Conservation (phyloP, 177 flowering plant genomes). For the Vitis hybrid region DNA sequence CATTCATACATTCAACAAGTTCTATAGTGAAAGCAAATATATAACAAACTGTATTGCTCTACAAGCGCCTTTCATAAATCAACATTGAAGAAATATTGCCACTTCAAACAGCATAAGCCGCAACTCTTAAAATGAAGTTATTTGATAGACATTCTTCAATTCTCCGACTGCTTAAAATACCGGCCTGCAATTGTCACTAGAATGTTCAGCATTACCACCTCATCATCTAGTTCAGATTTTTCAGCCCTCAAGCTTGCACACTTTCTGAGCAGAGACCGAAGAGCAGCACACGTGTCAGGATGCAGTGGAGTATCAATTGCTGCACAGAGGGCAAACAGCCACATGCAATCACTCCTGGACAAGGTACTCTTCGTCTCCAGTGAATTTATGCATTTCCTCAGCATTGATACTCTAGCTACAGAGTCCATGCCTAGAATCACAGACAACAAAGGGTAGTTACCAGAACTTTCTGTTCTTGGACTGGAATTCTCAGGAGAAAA, state of each 20-base stretch:
- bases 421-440: slow-evolving; percentile 59
- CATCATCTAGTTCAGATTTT: slow-evolving; percentile 66
- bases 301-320: slow-evolving; percentile 73
- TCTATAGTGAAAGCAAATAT: too few relatives aligned
- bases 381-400: slow-evolving; percentile 53
- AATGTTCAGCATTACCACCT: slow-evolving; percentile 76
- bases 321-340: slow-evolving; percentile 83
- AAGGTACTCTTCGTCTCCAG: slow-evolving; percentile 33
- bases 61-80: too few relatives aligned
- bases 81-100: too few relatives aligned
- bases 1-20: too few relatives aligned
- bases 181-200: slow-evolving; percentile 67
- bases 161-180: slow-evolving; percentile 68
- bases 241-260: slow-evolving; percentile 70
- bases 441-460: slow-evolving; percentile 45
- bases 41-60: too few relatives aligned
- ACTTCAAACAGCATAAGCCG: too few relatives aligned
- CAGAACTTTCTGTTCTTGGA: slow-evolving; percentile 2
- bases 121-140: too few relatives aligned
- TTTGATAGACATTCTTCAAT: slow-evolving; percentile 17
- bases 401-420: slow-evolving; percentile 56
- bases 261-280: slow-evolving; percentile 73
- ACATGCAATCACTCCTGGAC: slow-evolving; percentile 47
- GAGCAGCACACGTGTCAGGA: slow-evolving; percentile 69
- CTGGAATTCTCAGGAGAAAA: not conserved